Evolutionary conservation across 768 basidiomycete species (phyloP).

Genomic region (Pleurotus ostreatus): DNA sequence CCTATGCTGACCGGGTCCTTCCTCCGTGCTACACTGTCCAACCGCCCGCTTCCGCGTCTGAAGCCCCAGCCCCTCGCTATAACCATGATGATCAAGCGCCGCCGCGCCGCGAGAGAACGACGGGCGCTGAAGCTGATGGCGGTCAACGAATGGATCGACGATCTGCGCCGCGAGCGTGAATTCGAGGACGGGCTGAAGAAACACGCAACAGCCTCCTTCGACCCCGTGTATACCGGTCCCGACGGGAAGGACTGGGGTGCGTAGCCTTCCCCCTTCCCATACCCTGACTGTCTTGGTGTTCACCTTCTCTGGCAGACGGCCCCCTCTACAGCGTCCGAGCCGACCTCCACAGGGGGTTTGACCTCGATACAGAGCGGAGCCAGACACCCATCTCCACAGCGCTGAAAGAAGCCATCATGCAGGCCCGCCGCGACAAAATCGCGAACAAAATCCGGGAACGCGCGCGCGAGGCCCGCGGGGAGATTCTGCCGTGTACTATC

Average conservation of each 20-base stretch:
- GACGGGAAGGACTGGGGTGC: conserved; percentile 34
- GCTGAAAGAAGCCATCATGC: conserved; percentile 44
- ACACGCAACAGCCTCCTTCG: conserved; percentile 16
- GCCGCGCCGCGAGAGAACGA: conserved; percentile 31
- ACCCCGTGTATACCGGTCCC: conserved; percentile 9
- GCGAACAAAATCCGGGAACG: conserved; percentile 62
- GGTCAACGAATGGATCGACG: conserved; percentile 24
- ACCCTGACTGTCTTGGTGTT: neutral
- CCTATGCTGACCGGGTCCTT: conserved; percentile 72
- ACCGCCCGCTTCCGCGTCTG: conserved; percentile 74
- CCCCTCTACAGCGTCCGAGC: neutral
- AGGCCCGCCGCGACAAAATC: conserved; percentile 58
- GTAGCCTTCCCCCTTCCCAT: conserved; percentile 16
- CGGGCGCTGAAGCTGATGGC: conserved; percentile 34
- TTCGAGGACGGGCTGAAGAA: conserved; percentile 29
- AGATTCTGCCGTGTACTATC: conserved; percentile 46
- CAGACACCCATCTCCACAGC: conserved; percentile 40
- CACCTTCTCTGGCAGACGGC: neutral
- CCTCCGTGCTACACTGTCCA: conserved; percentile 58
- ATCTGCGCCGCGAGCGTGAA: conserved; percentile 28
- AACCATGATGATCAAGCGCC: conserved; percentile 60
- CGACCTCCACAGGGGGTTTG: conserved; percentile 2
- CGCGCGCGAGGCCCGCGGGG: conserved; percentile 60
- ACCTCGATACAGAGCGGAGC: conserved; percentile 38
- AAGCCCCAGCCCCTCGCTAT: conserved; percentile 76